phyloP scores from a whole-genome alignment of 116 monocot genomes.

The Thalassia testudinum region DNA sequence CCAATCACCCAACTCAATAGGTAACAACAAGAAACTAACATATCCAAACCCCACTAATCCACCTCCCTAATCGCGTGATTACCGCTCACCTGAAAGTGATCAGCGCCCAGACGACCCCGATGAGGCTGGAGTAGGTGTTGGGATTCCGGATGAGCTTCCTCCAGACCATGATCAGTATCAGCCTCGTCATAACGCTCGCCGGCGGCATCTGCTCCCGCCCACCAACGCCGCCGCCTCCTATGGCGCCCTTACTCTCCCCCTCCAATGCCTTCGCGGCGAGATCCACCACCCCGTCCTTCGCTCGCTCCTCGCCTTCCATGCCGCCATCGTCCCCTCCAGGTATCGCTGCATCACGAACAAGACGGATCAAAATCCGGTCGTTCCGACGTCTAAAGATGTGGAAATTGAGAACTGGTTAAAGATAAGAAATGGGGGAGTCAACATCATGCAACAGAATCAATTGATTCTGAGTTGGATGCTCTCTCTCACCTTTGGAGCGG shows the following conservation, averaged over 20 bases:
- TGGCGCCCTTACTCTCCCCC: constrained; percentile 10
- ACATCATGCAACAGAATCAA: background rate
- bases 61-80: background rate
- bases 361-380: background rate
- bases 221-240: constrained; percentile 23
- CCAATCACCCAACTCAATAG: background rate
- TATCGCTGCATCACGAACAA: constrained; percentile 1
- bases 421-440: background rate
- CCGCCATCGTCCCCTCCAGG: constrained; percentile 5
- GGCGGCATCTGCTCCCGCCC: constrained; percentile 48
- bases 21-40: background rate
- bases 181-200: constrained; percentile 65
- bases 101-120: constrained; percentile 80
- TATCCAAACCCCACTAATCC: background rate
- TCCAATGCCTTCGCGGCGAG: constrained; percentile 8
- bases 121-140: constrained; percentile 74
- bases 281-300: constrained; percentile 1
- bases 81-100: constrained; percentile 43
- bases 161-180: constrained; percentile 92
- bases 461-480: background rate
- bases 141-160: constrained; percentile 79
- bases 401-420: too few species aligned
- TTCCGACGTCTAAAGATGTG: background rate
- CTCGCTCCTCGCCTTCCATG: background rate
- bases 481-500: constrained; percentile 26